Percentiles rank a stretch among this genome's conserved stretches.
phyloP scores from a whole-genome alignment of 331 rosid genomes.

The Saraca asoca region DNA sequence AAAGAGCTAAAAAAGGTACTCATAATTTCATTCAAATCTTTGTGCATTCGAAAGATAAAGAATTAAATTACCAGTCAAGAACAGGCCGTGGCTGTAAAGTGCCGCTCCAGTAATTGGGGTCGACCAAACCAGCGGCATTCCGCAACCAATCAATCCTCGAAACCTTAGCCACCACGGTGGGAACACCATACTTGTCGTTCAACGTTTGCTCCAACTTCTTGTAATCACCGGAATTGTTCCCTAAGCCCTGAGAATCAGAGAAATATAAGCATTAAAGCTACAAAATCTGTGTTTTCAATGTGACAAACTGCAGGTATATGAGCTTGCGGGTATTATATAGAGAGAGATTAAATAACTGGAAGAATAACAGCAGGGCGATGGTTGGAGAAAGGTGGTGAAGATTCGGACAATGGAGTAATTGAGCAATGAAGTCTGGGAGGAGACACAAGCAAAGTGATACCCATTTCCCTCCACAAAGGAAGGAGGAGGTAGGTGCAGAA shows the following conservation, averaged over 20 bases:
- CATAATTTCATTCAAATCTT: not conserved
- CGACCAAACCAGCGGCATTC: conserved; percentile 83
- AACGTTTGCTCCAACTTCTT: conserved; percentile 50
- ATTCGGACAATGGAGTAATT: conserved; percentile 8
- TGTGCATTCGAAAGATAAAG: not conserved
- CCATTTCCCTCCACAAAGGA: conserved; percentile 35
- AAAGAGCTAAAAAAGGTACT: not conserved
- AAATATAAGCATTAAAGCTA: not conserved
- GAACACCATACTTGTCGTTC: conserved; percentile 56
- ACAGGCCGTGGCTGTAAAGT: conserved; percentile 80
- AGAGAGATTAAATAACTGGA: conserved; percentile 47
- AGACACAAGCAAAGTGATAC: not conserved
- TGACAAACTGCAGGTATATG: not conserved
- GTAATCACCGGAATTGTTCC: conserved; percentile 80
- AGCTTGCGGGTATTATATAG: not conserved
- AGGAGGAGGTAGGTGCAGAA: not conserved
- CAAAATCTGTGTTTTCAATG: not conserved
- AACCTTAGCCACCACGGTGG: conserved; percentile 66
- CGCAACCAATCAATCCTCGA: conserved; percentile 81
- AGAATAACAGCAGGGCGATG: conserved; percentile 81
- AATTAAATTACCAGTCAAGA: conserved; percentile 62
- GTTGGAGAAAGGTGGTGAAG: conserved; percentile 31
- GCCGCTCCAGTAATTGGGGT: conserved; percentile 83
- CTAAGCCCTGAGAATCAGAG: conserved; percentile 61
- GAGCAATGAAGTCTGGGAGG: conserved; percentile 29